These are phyloP conservation scores for Pleurotus cornucopiae DNA, from an alignment of 768 basidiomycete genomes.

Conservation along the genomic window DNA sequence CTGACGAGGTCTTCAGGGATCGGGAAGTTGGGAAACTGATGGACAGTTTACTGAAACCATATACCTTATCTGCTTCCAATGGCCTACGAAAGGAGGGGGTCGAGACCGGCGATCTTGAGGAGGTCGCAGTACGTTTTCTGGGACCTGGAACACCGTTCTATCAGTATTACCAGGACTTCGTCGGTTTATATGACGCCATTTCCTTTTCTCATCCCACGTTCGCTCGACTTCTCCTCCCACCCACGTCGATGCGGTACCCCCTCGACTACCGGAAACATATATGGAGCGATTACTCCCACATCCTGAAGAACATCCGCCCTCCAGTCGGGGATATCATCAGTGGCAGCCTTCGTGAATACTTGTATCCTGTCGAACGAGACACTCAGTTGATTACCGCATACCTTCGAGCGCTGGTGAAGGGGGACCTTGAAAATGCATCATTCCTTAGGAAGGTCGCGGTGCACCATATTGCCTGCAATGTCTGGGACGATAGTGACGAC, in stretches of 20 bases:
- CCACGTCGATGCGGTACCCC: constrained; percentile 72
- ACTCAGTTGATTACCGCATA: constrained; percentile 60
- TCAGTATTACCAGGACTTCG: constrained; percentile 90
- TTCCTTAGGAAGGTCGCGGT: constrained; percentile 67
- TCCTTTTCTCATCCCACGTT: constrained; percentile 84
- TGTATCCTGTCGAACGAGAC: constrained; percentile 70
- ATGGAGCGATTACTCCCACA: constrained; percentile 76
- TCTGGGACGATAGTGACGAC: constrained; percentile 60
- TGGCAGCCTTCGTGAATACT: constrained; percentile 51
- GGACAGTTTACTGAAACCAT: constrained; percentile 54
- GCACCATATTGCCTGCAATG: constrained; percentile 72
- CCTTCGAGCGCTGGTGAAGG: constrained; percentile 49
- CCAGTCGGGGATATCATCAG: constrained; percentile 49
- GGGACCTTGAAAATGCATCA: constrained; percentile 33
- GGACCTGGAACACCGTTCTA: constrained; percentile 76
- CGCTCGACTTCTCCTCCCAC: constrained; percentile 68
- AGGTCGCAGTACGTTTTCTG: constrained; percentile 54
- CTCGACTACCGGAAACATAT: constrained; percentile 80
- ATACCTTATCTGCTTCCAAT: constrained; percentile 28
- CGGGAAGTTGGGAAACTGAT: constrained; percentile 53
- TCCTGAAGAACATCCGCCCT: constrained; percentile 56
- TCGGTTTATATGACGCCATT: constrained; percentile 85
- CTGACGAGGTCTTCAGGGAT: constrained; percentile 82
- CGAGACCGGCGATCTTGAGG: constrained; percentile 38
- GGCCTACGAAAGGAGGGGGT: not conserved